Conservation (phyloP, 139 green algal species). For the Chlamydomonas sphaeroides region DNA sequence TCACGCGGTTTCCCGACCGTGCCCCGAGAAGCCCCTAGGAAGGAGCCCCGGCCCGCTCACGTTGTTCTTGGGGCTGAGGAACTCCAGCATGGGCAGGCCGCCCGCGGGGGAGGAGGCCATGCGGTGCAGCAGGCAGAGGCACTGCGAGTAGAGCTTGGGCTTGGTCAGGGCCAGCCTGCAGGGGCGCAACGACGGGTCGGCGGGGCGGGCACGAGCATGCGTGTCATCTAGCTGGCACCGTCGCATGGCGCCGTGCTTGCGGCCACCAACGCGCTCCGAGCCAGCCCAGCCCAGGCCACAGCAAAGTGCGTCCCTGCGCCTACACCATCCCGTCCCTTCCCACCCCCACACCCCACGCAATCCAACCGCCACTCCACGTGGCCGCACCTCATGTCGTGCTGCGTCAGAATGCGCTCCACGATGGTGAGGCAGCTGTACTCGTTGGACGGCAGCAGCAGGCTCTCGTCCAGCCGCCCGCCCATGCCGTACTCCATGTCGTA, state of each 20-base stretch:
- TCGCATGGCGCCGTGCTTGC: no score
- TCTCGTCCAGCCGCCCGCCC: conserved; percentile 37
- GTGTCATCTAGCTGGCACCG: no score
- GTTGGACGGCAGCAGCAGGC: conserved; percentile 40
- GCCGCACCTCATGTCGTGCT: conserved; percentile 34
- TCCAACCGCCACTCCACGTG: no score
- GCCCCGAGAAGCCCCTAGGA: no score
- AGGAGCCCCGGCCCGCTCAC: neutral
- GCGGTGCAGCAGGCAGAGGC: conserved; percentile 50
- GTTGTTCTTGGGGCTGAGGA: conserved; percentile 40
- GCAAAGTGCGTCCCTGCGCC: no score
- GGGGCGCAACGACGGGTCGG: no score
- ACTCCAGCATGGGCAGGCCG: conserved; percentile 46
- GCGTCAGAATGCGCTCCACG: conserved; percentile 47
- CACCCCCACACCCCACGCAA: no score
- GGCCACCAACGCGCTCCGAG: no score
- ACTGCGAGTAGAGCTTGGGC: conserved; percentile 56
- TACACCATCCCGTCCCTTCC: no score
- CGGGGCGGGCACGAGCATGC: no score
- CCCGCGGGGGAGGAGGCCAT: conserved; percentile 24
- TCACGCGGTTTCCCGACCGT: no score
- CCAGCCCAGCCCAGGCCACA: no score
- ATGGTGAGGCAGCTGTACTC: conserved; percentile 69
- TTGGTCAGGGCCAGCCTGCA: conserved; percentile 40
- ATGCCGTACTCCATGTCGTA: conserved; percentile 72